A percentile compares a stretch with the other conserved stretches of the same genome.
These are phyloP conservation scores for Macaranga tanarius DNA, from an alignment of 441 rosid species.

Conservation along the genomic window DNA sequence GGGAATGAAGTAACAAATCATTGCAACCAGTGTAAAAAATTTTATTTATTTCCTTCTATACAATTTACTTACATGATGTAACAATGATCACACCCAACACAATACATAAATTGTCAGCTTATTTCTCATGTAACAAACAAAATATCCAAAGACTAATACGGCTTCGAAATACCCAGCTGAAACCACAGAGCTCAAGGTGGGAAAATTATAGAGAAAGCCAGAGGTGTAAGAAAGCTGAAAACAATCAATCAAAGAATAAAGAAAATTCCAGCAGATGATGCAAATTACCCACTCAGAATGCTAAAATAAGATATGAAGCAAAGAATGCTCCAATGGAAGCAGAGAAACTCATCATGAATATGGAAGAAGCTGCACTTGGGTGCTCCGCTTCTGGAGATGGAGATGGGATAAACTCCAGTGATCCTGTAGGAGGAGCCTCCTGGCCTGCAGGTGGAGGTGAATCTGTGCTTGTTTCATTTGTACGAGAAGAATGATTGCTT, in stretches of 20 bases:
- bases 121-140: conserved; percentile 32
- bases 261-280: background rate
- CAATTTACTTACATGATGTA: conserved; percentile 24
- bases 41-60: conserved; percentile 32
- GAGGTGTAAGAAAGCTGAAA: background rate
- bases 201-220: conserved; percentile 31
- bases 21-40: background rate
- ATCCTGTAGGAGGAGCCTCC: conserved; percentile 49
- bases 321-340: conserved; percentile 43
- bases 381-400: conserved; percentile 42
- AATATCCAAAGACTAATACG: conserved; percentile 16
- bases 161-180: background rate
- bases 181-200: conserved; percentile 18
- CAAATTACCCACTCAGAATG: conserved; percentile 6
- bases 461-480: conserved; percentile 21
- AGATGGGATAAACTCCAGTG: conserved; percentile 39
- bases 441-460: conserved; percentile 47
- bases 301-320: conserved; percentile 48
- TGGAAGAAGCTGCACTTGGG: conserved; percentile 41
- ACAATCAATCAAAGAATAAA: conserved; percentile 3
- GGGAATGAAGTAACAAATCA: background rate
- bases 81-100: conserved; percentile 30
- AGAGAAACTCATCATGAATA: conserved; percentile 24
- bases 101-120: conserved; percentile 28
- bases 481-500: conserved; percentile 33